Evolutionary conservation across 495 filamentous ascomycete genomes (phyloP), one percentile per base, ranked within the genome.

Genomic region (Hapsidospora chrysogenum): DNA sequence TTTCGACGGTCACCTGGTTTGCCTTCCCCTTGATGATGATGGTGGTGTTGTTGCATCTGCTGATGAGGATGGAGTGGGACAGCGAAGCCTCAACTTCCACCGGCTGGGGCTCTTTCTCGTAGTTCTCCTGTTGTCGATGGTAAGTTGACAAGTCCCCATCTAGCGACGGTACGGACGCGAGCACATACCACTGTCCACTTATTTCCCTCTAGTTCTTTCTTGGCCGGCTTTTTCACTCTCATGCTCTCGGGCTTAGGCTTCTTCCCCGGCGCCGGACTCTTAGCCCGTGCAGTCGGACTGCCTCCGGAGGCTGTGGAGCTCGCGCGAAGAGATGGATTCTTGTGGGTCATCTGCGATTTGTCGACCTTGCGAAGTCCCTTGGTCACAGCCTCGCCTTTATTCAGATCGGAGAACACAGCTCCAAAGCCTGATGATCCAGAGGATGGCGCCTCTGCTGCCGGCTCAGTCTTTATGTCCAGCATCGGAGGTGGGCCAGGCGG

Each of bases 171-270:
- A 9, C 9, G 13, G 3, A 26, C 16, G 21, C 13, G 13, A 21
- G 17, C 15, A 46, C 57, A 44, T 58, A 80, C 76, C 45, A 97
- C 70, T 35, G 79, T 67, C 92, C 92, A 99, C 57, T 95, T 95
- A 54, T 80, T 93, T 40, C 86, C 85, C 41, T 93, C 85, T 6
- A 96, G 70, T 42, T 86, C 84, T 65, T 85, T 93, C 56, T 77
- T 82, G 7, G 83, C 72, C 22, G 84, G 85, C 64, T 86, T 94
- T 64, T 92, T 94, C 10, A 76, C 69, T 16, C 85, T 82, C 81
- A 97, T 82, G 55, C 68, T 82, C 53, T 92, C 79, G 10, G 89
- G 89, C 63, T 97, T 97, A 17, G 85, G 85, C 60, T 89, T 93
- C 61, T 80, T 83, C 44, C 71, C 77, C 7, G 85, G 85, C 3